Base-by-base conservation (phyloP, 2,329 filamentous ascomycete species). In the Paraphoma sp. region DNA sequence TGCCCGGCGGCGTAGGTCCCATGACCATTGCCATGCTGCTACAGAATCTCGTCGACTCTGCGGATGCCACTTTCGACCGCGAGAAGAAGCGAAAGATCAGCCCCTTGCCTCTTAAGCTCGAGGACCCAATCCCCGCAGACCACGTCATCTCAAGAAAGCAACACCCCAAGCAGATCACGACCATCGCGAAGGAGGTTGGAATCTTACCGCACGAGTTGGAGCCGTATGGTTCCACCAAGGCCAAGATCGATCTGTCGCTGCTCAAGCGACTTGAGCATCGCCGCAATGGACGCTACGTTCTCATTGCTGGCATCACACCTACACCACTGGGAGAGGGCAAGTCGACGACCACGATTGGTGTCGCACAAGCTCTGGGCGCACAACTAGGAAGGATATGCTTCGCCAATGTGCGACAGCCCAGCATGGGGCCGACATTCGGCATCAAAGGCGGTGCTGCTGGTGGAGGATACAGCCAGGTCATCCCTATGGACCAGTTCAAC, bases 401-500 rank as follows among this genome's bases (percentile, higher is more conserved):
- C 77, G 95, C 95, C 78, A 98, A 99, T 75, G 95, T 99, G 48
- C 88, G 95, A 58, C 95, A 99, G 76, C 95, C 95, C 48, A 97
- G 92, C 70, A 95, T 98, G 81, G 95, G 95, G 4, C 95, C 95
- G 53, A 99, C 95, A 0, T 99, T 99, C 76, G 95, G 95, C 71
- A 98, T 99, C 84, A 99, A 99, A 84, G 95, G 95, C 61, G 95
- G 95, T 71, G 95, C 95, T 57, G 95, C 95, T 54, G 95, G 95
- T 71, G 95, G 95, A 77, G 95, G 95, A 40, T 99, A 98, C 86
- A 97, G 92, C 77, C 95, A 99, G 78, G 95, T 99, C 73, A 98
- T 99, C 70, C 95, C 95, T 56, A 99, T 99, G 95, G 95, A 99
- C 70, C 95, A 99, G 78, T 99, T 99, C 83, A 99, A 99, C 80